phyloP scores from a whole-genome alignment of 208 protist genomes.

The Porcisia deanei region DNA sequence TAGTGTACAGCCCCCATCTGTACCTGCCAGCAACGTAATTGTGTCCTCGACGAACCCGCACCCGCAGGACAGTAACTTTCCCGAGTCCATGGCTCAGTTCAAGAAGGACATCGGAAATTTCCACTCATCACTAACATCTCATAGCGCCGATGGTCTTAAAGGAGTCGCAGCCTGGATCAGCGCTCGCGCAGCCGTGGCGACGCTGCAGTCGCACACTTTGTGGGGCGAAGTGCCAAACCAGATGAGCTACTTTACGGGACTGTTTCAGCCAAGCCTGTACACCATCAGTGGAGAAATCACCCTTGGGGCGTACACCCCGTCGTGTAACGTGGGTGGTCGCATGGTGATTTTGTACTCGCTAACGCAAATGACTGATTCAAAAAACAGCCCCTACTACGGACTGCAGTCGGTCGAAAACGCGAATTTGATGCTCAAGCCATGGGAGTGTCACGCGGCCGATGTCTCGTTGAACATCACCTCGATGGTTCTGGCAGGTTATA shows the following conservation, averaged over 20 bases:
- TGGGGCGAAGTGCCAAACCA: not conserved
- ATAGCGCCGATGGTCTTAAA: constrained; percentile 5
- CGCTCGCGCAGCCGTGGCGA: not conserved
- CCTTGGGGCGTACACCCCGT: constrained; percentile 7
- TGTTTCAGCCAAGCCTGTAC: constrained; percentile 5
- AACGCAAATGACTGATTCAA: not conserved
- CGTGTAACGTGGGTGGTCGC: constrained; percentile 28
- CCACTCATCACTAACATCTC: not conserved
- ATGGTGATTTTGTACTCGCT: constrained; percentile 27
- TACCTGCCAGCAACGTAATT: constrained; percentile 6
- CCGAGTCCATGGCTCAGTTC: constrained; percentile 1
- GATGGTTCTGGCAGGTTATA: constrained; percentile 13
- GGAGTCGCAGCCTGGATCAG: constrained; percentile 16
- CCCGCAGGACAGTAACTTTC: constrained; percentile 16
- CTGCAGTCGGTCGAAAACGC: constrained; percentile 6
- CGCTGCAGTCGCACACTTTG: constrained; percentile 5
- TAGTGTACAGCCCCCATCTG: not conserved
- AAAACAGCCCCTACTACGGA: not conserved
- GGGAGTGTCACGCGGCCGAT: constrained; percentile 18
- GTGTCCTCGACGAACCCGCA: constrained; percentile 26
- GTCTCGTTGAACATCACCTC: constrained; percentile 12
- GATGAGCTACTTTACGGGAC: not conserved
- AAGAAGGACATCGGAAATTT: not conserved
- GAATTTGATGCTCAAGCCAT: constrained; percentile 14
- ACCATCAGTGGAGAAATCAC: constrained; percentile 12